Base-by-base conservation (phyloP, 2,329 filamentous ascomycete species). In the Sclerotinia subarctica region DNA sequence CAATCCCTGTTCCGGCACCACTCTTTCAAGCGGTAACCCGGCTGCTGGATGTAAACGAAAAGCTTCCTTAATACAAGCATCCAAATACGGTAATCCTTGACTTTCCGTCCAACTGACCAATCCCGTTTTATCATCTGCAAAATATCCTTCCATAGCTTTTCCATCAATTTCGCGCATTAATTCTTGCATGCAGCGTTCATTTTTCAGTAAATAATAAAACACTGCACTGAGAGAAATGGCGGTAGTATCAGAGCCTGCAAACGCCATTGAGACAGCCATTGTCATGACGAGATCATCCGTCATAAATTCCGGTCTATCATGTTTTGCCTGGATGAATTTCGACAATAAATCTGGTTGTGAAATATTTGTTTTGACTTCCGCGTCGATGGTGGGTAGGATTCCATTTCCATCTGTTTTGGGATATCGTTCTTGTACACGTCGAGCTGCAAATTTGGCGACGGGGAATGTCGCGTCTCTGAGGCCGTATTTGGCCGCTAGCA, bases 221-320 rank as follows among this genome's bases (percentile, higher is more conserved):
- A 93, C 85, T 8, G 88, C 84, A 7, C 86, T 85, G 0, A 94
- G 82, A 8, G 85, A 87, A 75, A 94, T 94, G 51, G 90, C 91
- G 0, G 91, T 94, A 0, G 91, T 94, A 78, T 95, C 92, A 2
- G 86, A 90, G 4, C 91, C 91, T 0, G 92, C 92, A 72, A 90
- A 87, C 0, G 85, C 85, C 89, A 91, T 91, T 68, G 83, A 87
- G n/a, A 89, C 85, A 62, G 88, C 89, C 79, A 90, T 89, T 8
- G 88, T 88, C 71, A 90, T 86, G 15, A 92, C 89, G 11, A 90
- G 82, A 4, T 82, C 83, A 73, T 92, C 87, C 32, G 83, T 87
- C 88, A 93, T 91, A 78, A 92, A 90, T 2, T 88, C 86, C 0
- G 89, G 89, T 54, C 89, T 86, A 24, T 87, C 83, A 73, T 88